phyloP scores from a whole-genome alignment of 148 eudicot species.

The Silene uniflora region DNA sequence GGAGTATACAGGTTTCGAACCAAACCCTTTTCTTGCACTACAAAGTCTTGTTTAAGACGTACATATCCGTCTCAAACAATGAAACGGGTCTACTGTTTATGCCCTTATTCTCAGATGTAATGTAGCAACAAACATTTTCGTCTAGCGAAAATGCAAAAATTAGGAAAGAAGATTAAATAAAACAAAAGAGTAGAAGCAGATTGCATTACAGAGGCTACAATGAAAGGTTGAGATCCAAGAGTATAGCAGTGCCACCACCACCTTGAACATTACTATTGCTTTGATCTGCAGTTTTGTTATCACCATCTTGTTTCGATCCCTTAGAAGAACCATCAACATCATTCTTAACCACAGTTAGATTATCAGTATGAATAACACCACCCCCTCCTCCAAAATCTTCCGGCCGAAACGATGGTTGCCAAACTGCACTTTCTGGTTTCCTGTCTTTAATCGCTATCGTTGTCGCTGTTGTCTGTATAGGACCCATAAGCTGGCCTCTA shows the following conservation, averaged over 20 bases:
- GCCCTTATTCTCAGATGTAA: neutral
- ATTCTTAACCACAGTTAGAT: neutral
- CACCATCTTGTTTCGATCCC: neutral
- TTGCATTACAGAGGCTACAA: slow-evolving; percentile 14
- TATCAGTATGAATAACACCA: neutral
- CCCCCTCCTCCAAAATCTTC: slow-evolving; percentile 19
- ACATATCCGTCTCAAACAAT: too few species aligned
- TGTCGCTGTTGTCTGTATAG: neutral
- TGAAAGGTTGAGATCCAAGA: slow-evolving; percentile 38
- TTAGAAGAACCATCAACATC: neutral
- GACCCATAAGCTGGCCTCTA: slow-evolving; percentile 15
- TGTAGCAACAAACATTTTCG: neutral
- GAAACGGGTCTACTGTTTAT: too few species aligned
- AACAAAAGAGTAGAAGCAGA: neutral
- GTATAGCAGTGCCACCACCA: slow-evolving; percentile 6
- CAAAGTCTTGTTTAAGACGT: too few species aligned
- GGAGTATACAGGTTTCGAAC: neutral
- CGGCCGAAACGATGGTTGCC: slow-evolving; percentile 10
- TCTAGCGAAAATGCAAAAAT: neutral
- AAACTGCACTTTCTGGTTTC: neutral
- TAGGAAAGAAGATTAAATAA: neutral
- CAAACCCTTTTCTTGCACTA: neutral
- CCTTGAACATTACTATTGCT: slow-evolving; percentile 1
- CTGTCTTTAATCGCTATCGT: neutral
- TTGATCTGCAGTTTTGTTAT: neutral